Evolutionary conservation across 2,329 filamentous ascomycete species (phyloP), one percentile per base, ranked within the genome.

Genomic region (Verticillium zaregamsianum): DNA sequence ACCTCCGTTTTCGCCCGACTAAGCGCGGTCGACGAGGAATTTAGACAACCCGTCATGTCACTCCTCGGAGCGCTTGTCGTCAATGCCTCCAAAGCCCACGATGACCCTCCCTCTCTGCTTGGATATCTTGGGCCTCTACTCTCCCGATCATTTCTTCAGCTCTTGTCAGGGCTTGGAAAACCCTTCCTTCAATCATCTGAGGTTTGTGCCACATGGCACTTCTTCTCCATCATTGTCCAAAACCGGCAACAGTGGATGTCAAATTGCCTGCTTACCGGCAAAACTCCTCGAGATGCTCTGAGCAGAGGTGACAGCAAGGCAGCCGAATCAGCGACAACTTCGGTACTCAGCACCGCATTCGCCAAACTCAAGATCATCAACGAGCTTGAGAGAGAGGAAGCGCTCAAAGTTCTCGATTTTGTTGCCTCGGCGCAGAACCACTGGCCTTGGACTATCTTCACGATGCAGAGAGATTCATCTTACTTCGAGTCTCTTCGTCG

Each of bases 211-310:
- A 89, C 92, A 23, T 99, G 94, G 95, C 86, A 86, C 61, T 88
- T 99, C 70, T 87, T 98, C 59, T 91, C 93, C 2, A 88, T 90
- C 3, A 89, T 98, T 56, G 86, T 99, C 63, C 90, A 90, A 66
- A 93, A 92, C 72, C 89, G 92, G 65, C 95, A 99, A 72, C 93
- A 97, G 71, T 98, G 94, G 91, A 91, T 99, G 79, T 92, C 94
- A 0, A 92, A 97, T 64, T 96, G 93, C 71, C 82, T 99, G 9
- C 86, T 98, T 45, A 97, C 93, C 7, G 95, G 93, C 25, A 90
- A 88, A 70, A 92, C 92, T 0, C 93, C 94, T 4, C 87, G 91
- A 64, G 88, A 95, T 67, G 85, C 90, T 5, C 79, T 92, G 69
- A 86, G 86, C 65, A 52, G 45, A 20, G 78, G 78, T 54, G 82